Percentiles rank a stretch among this genome's conserved stretches.
phyloP scores from a whole-genome alignment of 305 asterid species.

The Fraxinus greggii region DNA sequence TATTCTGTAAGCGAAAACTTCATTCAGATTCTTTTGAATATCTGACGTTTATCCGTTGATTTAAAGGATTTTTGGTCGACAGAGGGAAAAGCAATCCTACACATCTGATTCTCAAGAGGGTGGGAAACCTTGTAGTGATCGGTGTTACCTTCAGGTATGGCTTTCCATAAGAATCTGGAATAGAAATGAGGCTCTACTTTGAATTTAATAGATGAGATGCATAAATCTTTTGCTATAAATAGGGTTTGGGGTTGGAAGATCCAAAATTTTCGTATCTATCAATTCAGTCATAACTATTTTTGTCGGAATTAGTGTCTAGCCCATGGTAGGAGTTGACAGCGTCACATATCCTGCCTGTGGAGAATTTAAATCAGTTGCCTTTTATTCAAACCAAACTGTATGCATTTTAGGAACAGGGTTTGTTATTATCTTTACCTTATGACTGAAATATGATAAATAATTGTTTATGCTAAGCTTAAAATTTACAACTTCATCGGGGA shows the following conservation, averaged over 20 bases:
- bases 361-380: constrained; percentile 15
- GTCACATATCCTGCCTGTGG: not conserved
- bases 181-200: constrained; percentile 4
- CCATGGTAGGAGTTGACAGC: constrained; percentile 9
- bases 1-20: constrained; percentile 58
- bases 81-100: constrained; percentile 69
- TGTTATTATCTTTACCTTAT: not conserved
- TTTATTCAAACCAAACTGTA: not conserved
- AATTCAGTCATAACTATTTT: not conserved
- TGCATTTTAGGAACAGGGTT: not conserved
- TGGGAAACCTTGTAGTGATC: constrained; percentile 75
- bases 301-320: not conserved
- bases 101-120: constrained; percentile 63
- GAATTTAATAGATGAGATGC: not conserved
- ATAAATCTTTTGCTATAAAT: constrained; percentile 3
- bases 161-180: constrained; percentile 22
- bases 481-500: not conserved
- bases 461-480: not conserved
- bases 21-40: constrained; percentile 15
- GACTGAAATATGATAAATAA: not conserved
- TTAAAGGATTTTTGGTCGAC: constrained; percentile 32
- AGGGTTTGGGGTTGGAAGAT: not conserved
- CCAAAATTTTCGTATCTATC: not conserved
- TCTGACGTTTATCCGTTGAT: constrained; percentile 28
- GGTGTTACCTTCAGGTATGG: constrained; percentile 82